Conservation (phyloP, 768 basidiomycete genomes). For the Obba rivulosa region DNA sequence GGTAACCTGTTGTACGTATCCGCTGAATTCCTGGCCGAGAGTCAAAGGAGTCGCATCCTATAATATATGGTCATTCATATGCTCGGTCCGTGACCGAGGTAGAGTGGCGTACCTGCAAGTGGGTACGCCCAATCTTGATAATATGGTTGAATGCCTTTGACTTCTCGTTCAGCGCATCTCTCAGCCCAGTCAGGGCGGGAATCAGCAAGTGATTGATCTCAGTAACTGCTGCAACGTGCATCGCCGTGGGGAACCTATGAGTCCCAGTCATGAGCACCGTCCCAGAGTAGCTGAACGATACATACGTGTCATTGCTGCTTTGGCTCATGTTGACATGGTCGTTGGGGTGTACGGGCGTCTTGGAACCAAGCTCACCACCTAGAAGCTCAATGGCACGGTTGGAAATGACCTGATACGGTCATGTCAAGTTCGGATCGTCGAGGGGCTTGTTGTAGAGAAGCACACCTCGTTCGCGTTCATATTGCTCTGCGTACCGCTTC, state of each 20-base stretch:
- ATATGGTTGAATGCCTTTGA: slow-evolving; percentile 81
- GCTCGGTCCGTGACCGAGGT: no score
- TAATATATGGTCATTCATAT: not conserved
- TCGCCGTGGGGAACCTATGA: slow-evolving; percentile 91
- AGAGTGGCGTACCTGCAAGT: slow-evolving; percentile 59
- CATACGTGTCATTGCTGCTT: slow-evolving; percentile 96
- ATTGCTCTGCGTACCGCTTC: slow-evolving; percentile 97
- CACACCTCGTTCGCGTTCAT: slow-evolving; percentile 99
- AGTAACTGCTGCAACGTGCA: slow-evolving; percentile 95
- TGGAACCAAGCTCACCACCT: slow-evolving; percentile 92
- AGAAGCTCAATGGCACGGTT: slow-evolving; percentile 97
- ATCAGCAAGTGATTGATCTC: slow-evolving; percentile 78
- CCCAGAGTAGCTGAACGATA: not conserved
- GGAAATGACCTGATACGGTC: slow-evolving; percentile 74
- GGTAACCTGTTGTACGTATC: slow-evolving; percentile 91
- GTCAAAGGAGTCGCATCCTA: slow-evolving; percentile 97
- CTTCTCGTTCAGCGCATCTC: slow-evolving; percentile 81
- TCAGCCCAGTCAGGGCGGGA: slow-evolving; percentile 81
- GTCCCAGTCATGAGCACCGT: not conserved
- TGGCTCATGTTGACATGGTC: slow-evolving; percentile 99
- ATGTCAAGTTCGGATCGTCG: no score
- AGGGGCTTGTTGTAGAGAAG: no score
- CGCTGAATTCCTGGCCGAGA: slow-evolving; percentile 97
- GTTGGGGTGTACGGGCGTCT: slow-evolving; percentile 97
- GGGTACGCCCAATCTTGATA: slow-evolving; percentile 98